Base-by-base conservation (phyloP, 2,329 filamentous ascomycete genomes). In the Arthrobotrys iridis region DNA sequence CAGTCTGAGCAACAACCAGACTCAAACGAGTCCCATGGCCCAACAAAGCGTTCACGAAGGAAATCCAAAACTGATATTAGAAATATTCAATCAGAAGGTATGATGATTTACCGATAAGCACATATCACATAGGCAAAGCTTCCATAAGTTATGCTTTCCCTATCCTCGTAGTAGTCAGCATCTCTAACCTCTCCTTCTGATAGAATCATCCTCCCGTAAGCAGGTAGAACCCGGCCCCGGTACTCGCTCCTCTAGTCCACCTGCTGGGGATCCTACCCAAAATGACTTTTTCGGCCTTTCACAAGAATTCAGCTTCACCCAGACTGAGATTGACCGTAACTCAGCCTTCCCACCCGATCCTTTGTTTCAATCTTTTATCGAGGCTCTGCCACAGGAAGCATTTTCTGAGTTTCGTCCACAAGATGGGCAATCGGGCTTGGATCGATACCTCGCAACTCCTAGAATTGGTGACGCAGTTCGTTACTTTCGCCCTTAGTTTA, bases 221-320 rank as follows among this genome's bases (percentile, higher is more conserved):
- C 30, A 40, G 11, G 11, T 10, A 6, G 11, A 55, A 37, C 1
- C 18, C 30, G 46, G 41, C 2, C 24, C 40, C 20, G 50, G 40
- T 11, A 15, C 43, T 13, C 63, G 63, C 15, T 58, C 50, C 6
- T 35, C 50, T n/a, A 58, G 40, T 18, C 50, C 28, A 41, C 24
- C 48, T 4, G 11, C 35, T 3, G 48, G 46, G 37, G 20, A 45
- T 15, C 13, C 3, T 11, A 11, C 28, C 33, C 45, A 46, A 24
- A 30, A 59, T 30, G 43, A 43, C 13, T 66, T 67, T n/a, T 67
- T 67, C 41, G 63, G 63, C 6, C 50, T 67, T 18, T 59, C 50
- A 2, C 45, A 33, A 28, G 50, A 67, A 57, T 67, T 46, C 28
- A 58, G 50, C 41, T 67, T 67, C 40, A 20, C 40, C 26, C 4